Base-by-base conservation (phyloP, 352 stramenopile genomes). In the Pythium dissimile region DNA sequence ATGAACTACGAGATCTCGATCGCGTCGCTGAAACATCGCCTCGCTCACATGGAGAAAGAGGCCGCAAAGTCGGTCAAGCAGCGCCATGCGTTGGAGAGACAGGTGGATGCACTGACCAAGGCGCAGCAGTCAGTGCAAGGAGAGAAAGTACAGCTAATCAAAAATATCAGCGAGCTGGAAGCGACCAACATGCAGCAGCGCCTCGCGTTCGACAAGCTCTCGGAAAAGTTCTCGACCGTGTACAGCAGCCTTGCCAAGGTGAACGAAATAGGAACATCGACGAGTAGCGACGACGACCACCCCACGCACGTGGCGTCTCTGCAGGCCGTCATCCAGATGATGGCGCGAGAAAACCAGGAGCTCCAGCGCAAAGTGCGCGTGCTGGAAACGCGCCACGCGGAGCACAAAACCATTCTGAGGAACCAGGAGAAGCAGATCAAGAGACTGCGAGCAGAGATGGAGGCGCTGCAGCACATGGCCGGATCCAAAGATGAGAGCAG, bases 361-460 rank as follows among this genome's bases (percentile, higher is more conserved):
- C 73, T 84, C 7, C 60, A 84, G 1, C 75, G 79, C 20, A 88
- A 88, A 47, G 59, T 89, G 6, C 66, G 67, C 9, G 71, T 91
- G 11, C 54, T 92, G 8, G 82, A 89, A 54, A 66, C 66, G 12
- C 72, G 72, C 0, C 82, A 89, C 37, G 56, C 50, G 0, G 77
- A 89, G 9, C 79, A 92, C 51, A 89, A 86, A 53, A 51, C 62
- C 2, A 64, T 86, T 1, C 59, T 76, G 0, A 67, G 55, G 0
- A 84, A 77, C 26, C 70, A 89, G 23, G 79, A 88, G 15, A 88
- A 86, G 64, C 77, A 82, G 21, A 66, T 92, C 51, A 92, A 89
- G 60, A 66, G 75, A 18, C 44, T 92, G 30, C 67, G 73, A 7
- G 80, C 75, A 16, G 82, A 92, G 60, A 81, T 89, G 39, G 82